Conservation (phyloP, 805 yeast genomes). For the Barnettozyma siamensis region DNA sequence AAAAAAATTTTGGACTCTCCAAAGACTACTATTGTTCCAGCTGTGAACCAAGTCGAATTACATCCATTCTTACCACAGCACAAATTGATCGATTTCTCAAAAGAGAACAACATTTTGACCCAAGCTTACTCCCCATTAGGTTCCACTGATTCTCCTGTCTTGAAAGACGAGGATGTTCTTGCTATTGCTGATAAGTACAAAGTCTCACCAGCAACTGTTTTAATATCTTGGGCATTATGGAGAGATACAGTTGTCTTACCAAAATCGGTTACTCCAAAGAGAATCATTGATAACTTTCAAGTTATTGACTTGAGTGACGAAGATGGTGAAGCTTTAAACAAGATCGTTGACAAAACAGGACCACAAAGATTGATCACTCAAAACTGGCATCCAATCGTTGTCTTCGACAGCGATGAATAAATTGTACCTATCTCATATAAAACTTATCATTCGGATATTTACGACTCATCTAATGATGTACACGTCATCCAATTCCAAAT, state of each 20-base stretch:
- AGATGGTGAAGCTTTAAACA: slow-evolving; percentile 28
- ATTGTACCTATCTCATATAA: no score
- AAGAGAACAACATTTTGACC: slow-evolving; percentile 14
- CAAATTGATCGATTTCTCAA: slow-evolving; percentile 12
- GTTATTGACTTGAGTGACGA: slow-evolving; percentile 29
- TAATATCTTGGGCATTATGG: slow-evolving; percentile 55
- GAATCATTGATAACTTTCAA: slow-evolving; percentile 35
- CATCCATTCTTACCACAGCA: slow-evolving; percentile 18
- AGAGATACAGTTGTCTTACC: slow-evolving; percentile 53
- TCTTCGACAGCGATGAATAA: slow-evolving; percentile 21
- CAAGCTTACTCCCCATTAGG: slow-evolving; percentile 21
- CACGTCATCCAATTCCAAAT: no score
- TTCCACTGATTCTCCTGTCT: slow-evolving; percentile 15
- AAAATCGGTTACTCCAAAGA: slow-evolving; percentile 39
- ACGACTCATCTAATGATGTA: no score
- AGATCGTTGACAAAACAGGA: slow-evolving; percentile 24
- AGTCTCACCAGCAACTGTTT: slow-evolving; percentile 41
- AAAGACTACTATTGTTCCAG: slow-evolving; percentile 11
- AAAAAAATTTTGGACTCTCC: slow-evolving; percentile 9
- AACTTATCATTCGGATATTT: no score
- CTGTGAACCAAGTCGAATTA: slow-evolving; percentile 17
- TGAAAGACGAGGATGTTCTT: slow-evolving; percentile 34
- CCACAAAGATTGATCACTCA: slow-evolving; percentile 25
- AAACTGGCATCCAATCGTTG: slow-evolving; percentile 30
- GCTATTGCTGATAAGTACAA: slow-evolving; percentile 40